phyloP scores from a whole-genome alignment of 2,329 filamentous ascomycete genomes.

The Fusarium sp. region DNA sequence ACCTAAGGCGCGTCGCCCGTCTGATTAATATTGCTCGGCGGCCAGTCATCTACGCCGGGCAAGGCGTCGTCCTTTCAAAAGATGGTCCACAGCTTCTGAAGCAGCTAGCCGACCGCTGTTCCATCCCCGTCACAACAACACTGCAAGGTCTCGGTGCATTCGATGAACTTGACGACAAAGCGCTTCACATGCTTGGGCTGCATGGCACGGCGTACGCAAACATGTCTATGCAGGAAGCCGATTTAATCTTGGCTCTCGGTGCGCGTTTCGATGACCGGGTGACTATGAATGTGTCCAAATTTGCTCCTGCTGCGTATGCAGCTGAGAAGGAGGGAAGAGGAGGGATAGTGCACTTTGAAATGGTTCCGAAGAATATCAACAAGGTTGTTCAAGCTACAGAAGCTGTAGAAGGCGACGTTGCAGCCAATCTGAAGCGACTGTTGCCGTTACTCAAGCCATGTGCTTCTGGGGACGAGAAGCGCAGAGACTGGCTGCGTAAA shows the following conservation, averaged over 20 bases:
- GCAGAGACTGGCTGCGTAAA: conserved; percentile 88
- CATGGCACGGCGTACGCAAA: conserved; percentile 97
- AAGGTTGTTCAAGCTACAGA: conserved; percentile 98
- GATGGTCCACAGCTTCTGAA: conserved; percentile 84
- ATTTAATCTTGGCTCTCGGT: conserved; percentile 94
- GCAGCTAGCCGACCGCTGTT: conserved; percentile 88
- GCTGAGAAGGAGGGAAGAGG: conserved; percentile 86
- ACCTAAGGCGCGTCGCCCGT: conserved; percentile 80
- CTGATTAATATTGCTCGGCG: conserved; percentile 92
- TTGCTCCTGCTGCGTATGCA: conserved; percentile 88
- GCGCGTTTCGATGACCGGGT: conserved; percentile 97
- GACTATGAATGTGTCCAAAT: conserved; percentile 82
- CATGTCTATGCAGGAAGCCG: conserved; percentile 98
- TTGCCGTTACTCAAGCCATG: no score
- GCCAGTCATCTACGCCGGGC: conserved; percentile 93
- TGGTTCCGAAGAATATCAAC: conserved; percentile 99
- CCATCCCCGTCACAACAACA: conserved; percentile 96
- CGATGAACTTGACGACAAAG: conserved; percentile 93
- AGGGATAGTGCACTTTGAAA: conserved; percentile 98
- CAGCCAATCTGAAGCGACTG: conserved; percentile 79
- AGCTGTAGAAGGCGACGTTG: conserved; percentile 93
- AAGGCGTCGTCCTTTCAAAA: conserved; percentile 83
- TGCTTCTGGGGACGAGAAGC: conserved; percentile 69
- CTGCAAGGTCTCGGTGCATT: conserved; percentile 93
- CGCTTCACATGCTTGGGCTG: conserved; percentile 98